Conservation (phyloP, 495 filamentous ascomycete genomes). For the Xylaria acuta region DNA sequence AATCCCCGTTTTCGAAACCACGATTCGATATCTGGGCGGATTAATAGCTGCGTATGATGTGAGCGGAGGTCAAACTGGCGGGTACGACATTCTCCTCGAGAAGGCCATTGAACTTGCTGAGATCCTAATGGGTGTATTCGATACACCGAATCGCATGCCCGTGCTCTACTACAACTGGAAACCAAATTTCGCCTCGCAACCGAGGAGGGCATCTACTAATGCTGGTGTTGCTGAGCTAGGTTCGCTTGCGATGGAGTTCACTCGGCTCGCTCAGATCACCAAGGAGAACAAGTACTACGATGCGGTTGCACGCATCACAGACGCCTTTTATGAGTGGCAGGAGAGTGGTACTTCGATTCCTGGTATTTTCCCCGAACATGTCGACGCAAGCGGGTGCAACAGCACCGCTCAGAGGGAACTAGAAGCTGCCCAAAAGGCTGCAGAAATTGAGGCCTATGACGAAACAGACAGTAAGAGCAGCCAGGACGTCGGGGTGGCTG, state of each 20-base stretch:
- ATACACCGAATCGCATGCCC: constrained; percentile 97
- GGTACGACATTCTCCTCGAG: constrained; percentile 71
- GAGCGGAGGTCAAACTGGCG: constrained; percentile 58
- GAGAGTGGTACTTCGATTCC: constrained; percentile 69
- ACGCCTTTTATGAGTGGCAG: constrained; percentile 84
- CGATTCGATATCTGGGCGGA: constrained; percentile 86
- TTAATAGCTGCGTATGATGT: constrained; percentile 85
- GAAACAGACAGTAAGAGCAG: constrained; percentile 30
- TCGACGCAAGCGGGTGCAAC: constrained; percentile 75
- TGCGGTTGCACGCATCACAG: constrained; percentile 88
- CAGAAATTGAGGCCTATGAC: constrained; percentile 30
- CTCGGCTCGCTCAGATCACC: constrained; percentile 89
- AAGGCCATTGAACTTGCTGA: constrained; percentile 91
- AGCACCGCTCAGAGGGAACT: constrained; percentile 41
- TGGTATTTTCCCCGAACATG: constrained; percentile 80
- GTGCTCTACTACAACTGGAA: constrained; percentile 85
- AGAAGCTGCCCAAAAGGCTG: constrained; percentile 26
- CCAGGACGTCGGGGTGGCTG: constrained; percentile 1
- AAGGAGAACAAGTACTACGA: constrained; percentile 90
- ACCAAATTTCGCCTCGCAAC: constrained; percentile 67
- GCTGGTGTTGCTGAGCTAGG: constrained; percentile 85
- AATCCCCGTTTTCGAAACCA: constrained; percentile 87
- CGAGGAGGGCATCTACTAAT: constrained; percentile 67
- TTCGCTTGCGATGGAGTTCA: constrained; percentile 93
- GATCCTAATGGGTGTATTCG: constrained; percentile 88